Evolutionary conservation across 495 filamentous ascomycete genomes (phyloP).

Genomic region (Aspergillus mulundensis): DNA sequence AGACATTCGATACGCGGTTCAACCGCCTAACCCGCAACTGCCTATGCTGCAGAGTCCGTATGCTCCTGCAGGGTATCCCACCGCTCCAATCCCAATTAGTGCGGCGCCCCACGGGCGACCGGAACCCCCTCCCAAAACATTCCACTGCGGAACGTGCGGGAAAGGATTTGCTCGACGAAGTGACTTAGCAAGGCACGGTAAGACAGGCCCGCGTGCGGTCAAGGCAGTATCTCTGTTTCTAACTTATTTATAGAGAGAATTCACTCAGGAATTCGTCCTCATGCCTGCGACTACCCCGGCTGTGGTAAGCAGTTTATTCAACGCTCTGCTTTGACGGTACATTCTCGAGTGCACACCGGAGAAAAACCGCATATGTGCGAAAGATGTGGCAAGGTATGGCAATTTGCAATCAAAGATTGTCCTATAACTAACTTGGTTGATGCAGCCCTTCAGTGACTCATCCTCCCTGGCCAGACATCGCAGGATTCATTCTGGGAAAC

Average conservation of each 20-base stretch:
- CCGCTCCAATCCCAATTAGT: constrained; percentile 32
- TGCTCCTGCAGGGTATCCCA: constrained; percentile 37
- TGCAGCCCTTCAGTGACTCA: constrained; percentile 95
- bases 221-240: constrained; percentile 1
- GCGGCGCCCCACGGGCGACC: constrained; percentile 39
- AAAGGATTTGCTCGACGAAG: constrained; percentile 94
- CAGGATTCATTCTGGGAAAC: constrained; percentile 91
- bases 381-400: constrained; percentile 83
- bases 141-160: constrained; percentile 83
- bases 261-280: constrained; percentile 85
- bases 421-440: neutral
- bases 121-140: constrained; percentile 68
- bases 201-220: constrained; percentile 19
- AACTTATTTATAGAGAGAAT: constrained; percentile 69
- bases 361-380: constrained; percentile 99
- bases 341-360: constrained; percentile 91
- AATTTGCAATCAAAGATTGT: neutral
- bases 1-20: constrained; percentile 53
- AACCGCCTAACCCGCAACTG: constrained; percentile 50
- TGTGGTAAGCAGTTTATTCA: constrained; percentile 98
- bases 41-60: constrained; percentile 53
- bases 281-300: constrained; percentile 84
- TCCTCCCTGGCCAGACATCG: constrained; percentile 92
- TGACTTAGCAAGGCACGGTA: constrained; percentile 93
- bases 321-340: constrained; percentile 93